Conservation (phyloP, 192 early-diverging fungal species). For the Jimgerdemannia lactiflua region DNA sequence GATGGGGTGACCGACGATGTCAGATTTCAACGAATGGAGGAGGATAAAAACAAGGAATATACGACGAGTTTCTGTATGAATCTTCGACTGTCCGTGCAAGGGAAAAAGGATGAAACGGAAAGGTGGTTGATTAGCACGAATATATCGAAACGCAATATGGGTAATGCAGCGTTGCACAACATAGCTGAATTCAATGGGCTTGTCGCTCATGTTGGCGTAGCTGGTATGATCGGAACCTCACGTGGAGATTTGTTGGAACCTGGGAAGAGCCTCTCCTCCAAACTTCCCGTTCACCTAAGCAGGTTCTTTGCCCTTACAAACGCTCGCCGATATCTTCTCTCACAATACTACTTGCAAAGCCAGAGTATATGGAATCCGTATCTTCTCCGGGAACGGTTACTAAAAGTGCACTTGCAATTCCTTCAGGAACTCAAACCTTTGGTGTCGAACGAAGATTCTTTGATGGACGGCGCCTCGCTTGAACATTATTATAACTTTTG, state of each 20-base stretch:
- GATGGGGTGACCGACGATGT: neutral
- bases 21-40: neutral
- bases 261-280: slow-evolving; percentile 15
- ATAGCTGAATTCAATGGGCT: neutral
- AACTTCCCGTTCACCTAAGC: slow-evolving; percentile 30
- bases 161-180: neutral
- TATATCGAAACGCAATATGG: neutral
- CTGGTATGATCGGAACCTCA: neutral
- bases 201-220: neutral
- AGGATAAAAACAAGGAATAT: neutral
- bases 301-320: slow-evolving; percentile 30
- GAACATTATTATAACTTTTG: neutral
- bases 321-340: slow-evolving; percentile 5
- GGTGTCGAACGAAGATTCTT: neutral
- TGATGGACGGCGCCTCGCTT: neutral
- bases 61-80: neutral
- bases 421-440: neutral
- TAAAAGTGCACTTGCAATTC: neutral
- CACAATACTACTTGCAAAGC: neutral
- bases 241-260: neutral
- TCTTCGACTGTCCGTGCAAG: neutral
- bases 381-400: neutral
- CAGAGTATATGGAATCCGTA: neutral
- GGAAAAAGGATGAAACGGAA: neutral
- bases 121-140: neutral